A percentile compares a stretch with the other conserved stretches of the same genome.
Conservation (phyloP, 306 rosid genomes). For the Heteromeles arbutifolia region DNA sequence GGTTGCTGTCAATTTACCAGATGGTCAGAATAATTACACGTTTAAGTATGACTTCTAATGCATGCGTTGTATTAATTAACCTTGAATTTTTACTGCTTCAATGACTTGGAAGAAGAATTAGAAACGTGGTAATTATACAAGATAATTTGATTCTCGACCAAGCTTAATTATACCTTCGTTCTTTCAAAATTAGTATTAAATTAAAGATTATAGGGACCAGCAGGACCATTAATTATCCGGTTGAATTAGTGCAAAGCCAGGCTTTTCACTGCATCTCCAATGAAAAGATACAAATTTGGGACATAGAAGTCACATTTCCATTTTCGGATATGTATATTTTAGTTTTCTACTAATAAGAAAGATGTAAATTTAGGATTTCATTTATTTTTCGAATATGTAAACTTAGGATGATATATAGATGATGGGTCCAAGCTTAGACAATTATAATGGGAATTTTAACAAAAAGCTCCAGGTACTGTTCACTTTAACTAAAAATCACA, state of each 20-base stretch:
- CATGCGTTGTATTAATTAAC: no score
- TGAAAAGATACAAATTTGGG: no score
- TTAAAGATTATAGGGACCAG: not conserved
- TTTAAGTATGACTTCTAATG: not conserved
- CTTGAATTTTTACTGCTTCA: not conserved
- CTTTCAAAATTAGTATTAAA: not conserved
- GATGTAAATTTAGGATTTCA: no score
- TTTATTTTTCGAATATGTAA: no score
- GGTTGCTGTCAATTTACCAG: not conserved
- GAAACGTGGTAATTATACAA: not conserved
- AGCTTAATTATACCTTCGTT: not conserved
- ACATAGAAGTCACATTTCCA: no score
- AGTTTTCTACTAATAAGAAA: no score
- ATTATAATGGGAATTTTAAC: no score
- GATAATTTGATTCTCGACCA: not conserved
- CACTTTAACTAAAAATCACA: no score
- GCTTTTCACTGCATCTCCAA: not conserved
- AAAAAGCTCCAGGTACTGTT: no score
- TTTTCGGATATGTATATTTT: no score
- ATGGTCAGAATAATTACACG: not conserved
- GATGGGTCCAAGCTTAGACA: not conserved
- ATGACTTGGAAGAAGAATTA: not conserved
- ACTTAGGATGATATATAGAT: not conserved
- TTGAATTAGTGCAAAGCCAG: not conserved
- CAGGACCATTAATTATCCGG: constrained; percentile 25